phyloP scores from a whole-genome alignment of 73 alveolate species.

The Tetrahymena malaccensis region DNA sequence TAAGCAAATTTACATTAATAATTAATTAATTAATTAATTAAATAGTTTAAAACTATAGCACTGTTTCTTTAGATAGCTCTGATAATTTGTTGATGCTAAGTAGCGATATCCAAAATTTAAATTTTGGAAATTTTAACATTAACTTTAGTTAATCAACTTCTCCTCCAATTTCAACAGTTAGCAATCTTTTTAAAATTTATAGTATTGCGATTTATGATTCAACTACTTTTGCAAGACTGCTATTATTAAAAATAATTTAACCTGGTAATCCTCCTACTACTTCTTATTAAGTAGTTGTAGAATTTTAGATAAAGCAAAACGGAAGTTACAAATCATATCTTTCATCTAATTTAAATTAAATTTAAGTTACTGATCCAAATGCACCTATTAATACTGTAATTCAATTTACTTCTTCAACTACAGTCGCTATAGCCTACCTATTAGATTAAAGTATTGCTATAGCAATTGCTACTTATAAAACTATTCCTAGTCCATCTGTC shows the following conservation, averaged over 20 bases:
- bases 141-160: too few relatives aligned
- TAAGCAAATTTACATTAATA: too few relatives aligned
- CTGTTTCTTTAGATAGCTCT: neutral
- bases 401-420: neutral
- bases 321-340: neutral
- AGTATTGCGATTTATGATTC: neutral
- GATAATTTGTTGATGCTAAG: neutral
- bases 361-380: neutral
- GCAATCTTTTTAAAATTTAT: too few relatives aligned
- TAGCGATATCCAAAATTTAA: too few relatives aligned
- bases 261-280: neutral
- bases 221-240: neutral
- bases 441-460: neutral
- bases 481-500: too few relatives aligned
- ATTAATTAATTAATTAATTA: too few relatives aligned
- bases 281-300: neutral
- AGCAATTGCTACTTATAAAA: neutral
- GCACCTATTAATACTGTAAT: neutral
- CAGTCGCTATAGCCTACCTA: neutral
- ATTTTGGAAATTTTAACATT: neutral
- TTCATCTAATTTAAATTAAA: neutral
- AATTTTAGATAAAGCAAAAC: too few relatives aligned
- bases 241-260: too few relatives aligned
- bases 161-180: neutral
- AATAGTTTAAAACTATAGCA: neutral